Evolutionary conservation across 306 rosid species (phyloP).

Genomic region (Fagus sylvatica): DNA sequence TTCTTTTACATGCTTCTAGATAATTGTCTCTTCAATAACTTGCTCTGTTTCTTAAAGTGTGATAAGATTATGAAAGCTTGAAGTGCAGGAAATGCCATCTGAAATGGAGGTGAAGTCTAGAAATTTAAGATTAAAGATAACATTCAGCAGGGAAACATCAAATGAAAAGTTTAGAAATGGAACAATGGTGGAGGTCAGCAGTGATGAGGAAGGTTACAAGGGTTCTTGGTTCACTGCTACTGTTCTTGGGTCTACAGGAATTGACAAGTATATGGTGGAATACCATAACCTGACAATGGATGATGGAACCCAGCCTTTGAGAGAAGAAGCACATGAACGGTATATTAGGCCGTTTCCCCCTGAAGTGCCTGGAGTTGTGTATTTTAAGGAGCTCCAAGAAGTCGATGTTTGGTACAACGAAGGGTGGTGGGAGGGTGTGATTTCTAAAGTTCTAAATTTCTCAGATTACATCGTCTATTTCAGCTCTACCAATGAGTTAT

Average conservation of each 20-base stretch:
- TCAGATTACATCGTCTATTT: slow-evolving; percentile 40
- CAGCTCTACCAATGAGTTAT: slow-evolving; percentile 22
- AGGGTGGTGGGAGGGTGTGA: slow-evolving; percentile 62
- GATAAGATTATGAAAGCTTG: slow-evolving; percentile 11
- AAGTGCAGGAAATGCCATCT: slow-evolving; percentile 34
- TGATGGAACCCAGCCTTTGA: slow-evolving; percentile 34
- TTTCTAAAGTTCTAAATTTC: slow-evolving; percentile 27
- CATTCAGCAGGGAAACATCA: slow-evolving; percentile 9
- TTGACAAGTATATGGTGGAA: slow-evolving; percentile 43
- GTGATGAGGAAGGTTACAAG: slow-evolving; percentile 41
- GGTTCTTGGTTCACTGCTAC: slow-evolving; percentile 48
- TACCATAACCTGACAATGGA: slow-evolving; percentile 37
- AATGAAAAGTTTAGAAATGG: slow-evolving; percentile 30
- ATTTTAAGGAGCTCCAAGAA: slow-evolving; percentile 32
- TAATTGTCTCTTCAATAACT: too few species aligned
- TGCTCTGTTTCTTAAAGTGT: too few species aligned
- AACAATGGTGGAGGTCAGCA: slow-evolving; percentile 39
- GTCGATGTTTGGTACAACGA: slow-evolving; percentile 56
- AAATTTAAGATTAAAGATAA: slow-evolving; percentile 27
- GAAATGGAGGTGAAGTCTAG: slow-evolving; percentile 13
- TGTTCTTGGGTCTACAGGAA: slow-evolving; percentile 27
- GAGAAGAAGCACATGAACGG: slow-evolving; percentile 30
- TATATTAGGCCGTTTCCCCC: slow-evolving; percentile 52
- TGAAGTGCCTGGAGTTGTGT: slow-evolving; percentile 12
- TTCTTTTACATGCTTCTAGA: background rate